Evolutionary conservation across 495 filamentous ascomycete genomes (phyloP).

Genomic region (Aspergillus wentii): DNA sequence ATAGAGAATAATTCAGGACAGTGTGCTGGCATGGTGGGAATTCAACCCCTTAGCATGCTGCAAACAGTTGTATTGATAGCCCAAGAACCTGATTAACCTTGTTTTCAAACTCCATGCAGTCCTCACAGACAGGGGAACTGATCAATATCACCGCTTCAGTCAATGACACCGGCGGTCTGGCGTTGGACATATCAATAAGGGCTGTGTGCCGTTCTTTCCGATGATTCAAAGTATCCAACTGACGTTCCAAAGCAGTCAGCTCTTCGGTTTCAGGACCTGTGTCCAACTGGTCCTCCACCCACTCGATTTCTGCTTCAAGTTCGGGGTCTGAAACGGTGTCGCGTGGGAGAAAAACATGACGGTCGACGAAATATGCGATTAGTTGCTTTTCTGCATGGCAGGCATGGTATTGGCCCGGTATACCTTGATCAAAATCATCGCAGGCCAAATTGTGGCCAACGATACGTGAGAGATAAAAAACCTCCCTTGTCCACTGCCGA

Average conservation of each 20-base stretch:
- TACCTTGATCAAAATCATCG: conserved; percentile 5
- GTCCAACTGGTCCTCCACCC: conserved; percentile 1
- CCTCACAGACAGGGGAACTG: not conserved
- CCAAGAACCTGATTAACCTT: not conserved
- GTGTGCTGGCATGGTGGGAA: no score
- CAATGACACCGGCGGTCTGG: not conserved
- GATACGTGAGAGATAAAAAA: conserved; percentile 5
- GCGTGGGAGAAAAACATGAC: conserved; percentile 12
- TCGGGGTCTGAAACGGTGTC: conserved; percentile 2
- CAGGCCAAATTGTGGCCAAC: conserved; percentile 5
- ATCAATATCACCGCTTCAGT: not conserved
- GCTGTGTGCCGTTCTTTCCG: not conserved
- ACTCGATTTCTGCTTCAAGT: conserved; percentile 1
- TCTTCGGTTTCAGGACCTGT: conserved; percentile 6
- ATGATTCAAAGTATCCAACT: not conserved
- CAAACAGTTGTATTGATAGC: conserved; percentile 2
- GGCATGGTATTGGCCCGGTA: conserved; percentile 6
- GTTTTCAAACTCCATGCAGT: not conserved
- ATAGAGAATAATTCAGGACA: no score
- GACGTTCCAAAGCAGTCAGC: not conserved
- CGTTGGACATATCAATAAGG: not conserved
- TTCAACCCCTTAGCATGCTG: no score
- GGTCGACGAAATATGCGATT: conserved; percentile 13
- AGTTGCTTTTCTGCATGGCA: conserved; percentile 15
- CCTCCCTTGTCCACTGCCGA: conserved; percentile 7